A percentile compares a stretch with the other conserved stretches of the same genome.
Conservation (phyloP, 129 eudicot species). For the Chrysanthemum seticuspe region DNA sequence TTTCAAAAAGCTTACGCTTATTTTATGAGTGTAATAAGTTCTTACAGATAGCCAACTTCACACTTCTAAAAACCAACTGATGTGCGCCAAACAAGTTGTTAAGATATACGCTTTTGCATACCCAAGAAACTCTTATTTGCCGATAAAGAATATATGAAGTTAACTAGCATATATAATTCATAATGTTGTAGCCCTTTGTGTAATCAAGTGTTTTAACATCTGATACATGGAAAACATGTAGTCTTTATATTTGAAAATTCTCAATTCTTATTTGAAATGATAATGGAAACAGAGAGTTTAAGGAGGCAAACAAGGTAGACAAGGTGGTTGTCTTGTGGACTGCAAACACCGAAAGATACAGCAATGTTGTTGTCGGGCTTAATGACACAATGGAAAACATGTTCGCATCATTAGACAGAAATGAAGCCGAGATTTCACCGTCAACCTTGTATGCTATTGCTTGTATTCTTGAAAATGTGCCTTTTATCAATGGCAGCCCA, state of each 20-base stretch:
- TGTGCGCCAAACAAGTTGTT: no score
- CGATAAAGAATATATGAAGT: no score
- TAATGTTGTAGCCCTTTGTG: no score
- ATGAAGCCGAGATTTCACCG: slow-evolving; percentile 95
- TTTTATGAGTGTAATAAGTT: no score
- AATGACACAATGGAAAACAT: slow-evolving; percentile 86
- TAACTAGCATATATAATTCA: background rate
- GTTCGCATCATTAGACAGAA: slow-evolving; percentile 70
- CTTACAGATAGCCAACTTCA: no score
- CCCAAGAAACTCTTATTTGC: no score
- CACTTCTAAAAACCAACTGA: no score
- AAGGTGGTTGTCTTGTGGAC: slow-evolving; percentile 92
- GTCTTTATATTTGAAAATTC: no score
- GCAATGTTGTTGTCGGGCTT: slow-evolving; percentile 83
- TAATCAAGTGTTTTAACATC: no score
- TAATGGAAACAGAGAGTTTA: slow-evolving; percentile 68
- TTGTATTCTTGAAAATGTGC: slow-evolving; percentile 86
- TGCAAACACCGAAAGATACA: slow-evolving; percentile 96
- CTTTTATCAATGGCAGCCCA: slow-evolving; percentile 98
- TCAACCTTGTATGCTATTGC: slow-evolving; percentile 93
- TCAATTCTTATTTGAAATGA: background rate
- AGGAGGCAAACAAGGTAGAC: slow-evolving; percentile 87
- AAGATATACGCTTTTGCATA: no score
- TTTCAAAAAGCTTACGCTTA: no score
- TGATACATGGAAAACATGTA: no score